These are phyloP conservation scores for Lentinus polychrous DNA, from an alignment of 1,284 basidiomycete genomes.

Conservation along the genomic window DNA sequence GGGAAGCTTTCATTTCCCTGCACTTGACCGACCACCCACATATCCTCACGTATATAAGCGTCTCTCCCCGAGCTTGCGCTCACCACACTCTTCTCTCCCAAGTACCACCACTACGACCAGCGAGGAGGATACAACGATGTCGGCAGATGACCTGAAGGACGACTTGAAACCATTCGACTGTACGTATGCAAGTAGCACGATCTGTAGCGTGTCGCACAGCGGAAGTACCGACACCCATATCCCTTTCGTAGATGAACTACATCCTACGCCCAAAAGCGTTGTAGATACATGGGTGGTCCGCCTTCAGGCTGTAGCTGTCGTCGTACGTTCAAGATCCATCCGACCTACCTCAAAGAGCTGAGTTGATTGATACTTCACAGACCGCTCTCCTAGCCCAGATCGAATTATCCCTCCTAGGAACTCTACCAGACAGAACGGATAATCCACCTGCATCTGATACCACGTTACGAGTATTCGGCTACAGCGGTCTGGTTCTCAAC, in stretches of 20 bases:
- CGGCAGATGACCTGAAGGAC: neutral
- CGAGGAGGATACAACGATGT: too few species aligned
- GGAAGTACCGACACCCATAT: too few species aligned
- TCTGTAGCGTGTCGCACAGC: too few species aligned
- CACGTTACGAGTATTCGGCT: conserved; percentile 2
- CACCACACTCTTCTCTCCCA: too few species aligned
- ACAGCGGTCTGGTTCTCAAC: conserved; percentile 3
- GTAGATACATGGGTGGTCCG: conserved; percentile 4
- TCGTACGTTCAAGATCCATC: conserved; percentile 3
- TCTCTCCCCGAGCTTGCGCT: too few species aligned
- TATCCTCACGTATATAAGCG: too few species aligned
- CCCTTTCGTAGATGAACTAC: conserved; percentile 4
- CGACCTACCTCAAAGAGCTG: too few species aligned
- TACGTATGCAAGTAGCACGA: too few species aligned
- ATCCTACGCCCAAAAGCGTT: neutral
- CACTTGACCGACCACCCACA: too few species aligned
- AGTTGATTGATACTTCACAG: too few species aligned
- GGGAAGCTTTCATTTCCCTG: too few species aligned
- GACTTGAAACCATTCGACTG: conserved; percentile 7
- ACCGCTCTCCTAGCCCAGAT: conserved; percentile 6
- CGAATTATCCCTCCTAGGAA: conserved; percentile 2
- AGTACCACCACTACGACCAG: too few species aligned
- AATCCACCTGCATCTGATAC: conserved; percentile 1
- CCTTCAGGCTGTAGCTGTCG: conserved; percentile 6
- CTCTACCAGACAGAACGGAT: neutral